A percentile compares a stretch with the other conserved stretches of the same genome.
Evolutionary conservation across 768 basidiomycete species (phyloP).

Genomic region (Lyophyllum decastes): DNA sequence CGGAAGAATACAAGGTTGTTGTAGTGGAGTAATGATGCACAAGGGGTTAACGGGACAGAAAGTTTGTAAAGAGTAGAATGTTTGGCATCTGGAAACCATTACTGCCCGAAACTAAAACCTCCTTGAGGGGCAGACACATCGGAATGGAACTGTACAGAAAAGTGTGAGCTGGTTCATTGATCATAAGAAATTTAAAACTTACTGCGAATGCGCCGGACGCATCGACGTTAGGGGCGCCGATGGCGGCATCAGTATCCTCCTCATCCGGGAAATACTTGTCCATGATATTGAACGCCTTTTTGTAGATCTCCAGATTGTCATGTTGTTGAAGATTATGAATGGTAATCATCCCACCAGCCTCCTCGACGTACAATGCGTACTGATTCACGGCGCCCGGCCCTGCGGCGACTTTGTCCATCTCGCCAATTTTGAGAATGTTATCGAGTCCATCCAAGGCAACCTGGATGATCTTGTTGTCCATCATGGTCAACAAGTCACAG

Average conservation of each 20-base stretch:
- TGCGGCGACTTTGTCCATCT: slow-evolving; percentile 84
- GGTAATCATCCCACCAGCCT: slow-evolving; percentile 97
- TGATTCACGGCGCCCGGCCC: slow-evolving; percentile 87
- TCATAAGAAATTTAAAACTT: slow-evolving; percentile 28
- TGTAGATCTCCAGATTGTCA: slow-evolving; percentile 99
- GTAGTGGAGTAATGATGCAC: neutral
- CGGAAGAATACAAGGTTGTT: neutral
- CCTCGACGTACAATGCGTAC: slow-evolving; percentile 94
- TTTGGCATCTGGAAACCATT: slow-evolving; percentile 29
- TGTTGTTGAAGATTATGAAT: slow-evolving; percentile 99
- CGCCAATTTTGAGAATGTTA: slow-evolving; percentile 97
- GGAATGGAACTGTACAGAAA: slow-evolving; percentile 68
- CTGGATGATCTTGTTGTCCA: slow-evolving; percentile 99
- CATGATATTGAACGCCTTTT: slow-evolving; percentile 99
- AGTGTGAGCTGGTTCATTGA: slow-evolving; percentile 6
- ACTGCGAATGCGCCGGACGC: slow-evolving; percentile 75
- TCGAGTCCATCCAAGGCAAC: slow-evolving; percentile 98
- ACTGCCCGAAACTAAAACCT: slow-evolving; percentile 91
- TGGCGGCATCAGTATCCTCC: slow-evolving; percentile 86
- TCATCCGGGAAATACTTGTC: slow-evolving; percentile 99
- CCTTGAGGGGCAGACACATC: slow-evolving; percentile 90
- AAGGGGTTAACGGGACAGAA: slow-evolving; percentile 1
- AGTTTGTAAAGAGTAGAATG: slow-evolving; percentile 13
- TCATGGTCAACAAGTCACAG: slow-evolving; percentile 93
- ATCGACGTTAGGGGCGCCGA: slow-evolving; percentile 76